Conservation (phyloP, 2,329 filamentous ascomycete species). For the Aspergillus novoparasiticus region DNA sequence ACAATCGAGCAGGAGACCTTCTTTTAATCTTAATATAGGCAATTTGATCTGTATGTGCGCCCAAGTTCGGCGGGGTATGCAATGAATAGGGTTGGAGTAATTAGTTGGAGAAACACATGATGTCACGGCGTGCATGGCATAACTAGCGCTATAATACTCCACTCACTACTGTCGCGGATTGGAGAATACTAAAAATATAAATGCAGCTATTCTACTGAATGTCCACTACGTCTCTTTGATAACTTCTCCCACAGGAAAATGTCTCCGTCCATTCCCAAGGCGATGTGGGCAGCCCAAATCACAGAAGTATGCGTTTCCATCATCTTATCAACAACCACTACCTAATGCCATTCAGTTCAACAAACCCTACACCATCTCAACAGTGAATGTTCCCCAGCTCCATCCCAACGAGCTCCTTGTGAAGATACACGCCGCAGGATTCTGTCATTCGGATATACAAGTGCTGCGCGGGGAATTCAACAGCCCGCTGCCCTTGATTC, state of each 20-base stretch:
- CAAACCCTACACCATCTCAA: too few relatives aligned
- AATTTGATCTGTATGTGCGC: too few relatives aligned
- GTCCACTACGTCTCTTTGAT: neutral
- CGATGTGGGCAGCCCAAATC: conserved; percentile 1
- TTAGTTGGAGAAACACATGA: neutral
- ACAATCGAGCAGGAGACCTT: neutral
- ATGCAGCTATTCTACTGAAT: too few relatives aligned
- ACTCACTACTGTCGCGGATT: neutral
- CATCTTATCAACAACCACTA: neutral
- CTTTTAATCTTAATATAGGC: neutral
- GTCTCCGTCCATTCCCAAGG: neutral
- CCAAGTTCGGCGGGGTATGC: neutral
- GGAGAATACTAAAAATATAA: too few relatives aligned
- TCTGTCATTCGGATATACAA: conserved; percentile 11
- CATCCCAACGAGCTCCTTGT: too few relatives aligned
- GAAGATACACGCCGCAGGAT: too few relatives aligned
- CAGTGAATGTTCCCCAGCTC: too few relatives aligned
- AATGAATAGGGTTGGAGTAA: neutral
- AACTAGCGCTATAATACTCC: neutral
- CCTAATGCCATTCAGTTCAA: neutral
- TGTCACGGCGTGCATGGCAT: neutral
- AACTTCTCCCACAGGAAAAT: neutral
- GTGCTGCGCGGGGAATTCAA: conserved; percentile 14
- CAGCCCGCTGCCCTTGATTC: conserved; percentile 9
- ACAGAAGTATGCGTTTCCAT: neutral